Base-by-base conservation (phyloP, 2,329 filamentous ascomycete species). In the Penicillium freii region DNA sequence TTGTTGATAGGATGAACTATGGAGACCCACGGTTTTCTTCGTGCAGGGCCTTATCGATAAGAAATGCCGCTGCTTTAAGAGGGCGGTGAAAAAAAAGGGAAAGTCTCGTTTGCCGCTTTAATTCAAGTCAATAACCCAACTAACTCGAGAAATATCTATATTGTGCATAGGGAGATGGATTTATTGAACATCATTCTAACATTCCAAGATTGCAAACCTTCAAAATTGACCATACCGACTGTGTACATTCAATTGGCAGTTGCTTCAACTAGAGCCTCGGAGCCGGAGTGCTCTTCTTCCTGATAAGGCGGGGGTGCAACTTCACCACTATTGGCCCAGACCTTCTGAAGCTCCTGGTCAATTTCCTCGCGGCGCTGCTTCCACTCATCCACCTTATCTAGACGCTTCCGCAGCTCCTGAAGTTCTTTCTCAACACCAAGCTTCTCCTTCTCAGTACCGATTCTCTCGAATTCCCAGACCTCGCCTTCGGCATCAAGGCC, bases 401-500 rank as follows among this genome's bases (percentile, higher is more conserved):
- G 78, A 25, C 89, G 83, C 72, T 93, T 91, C 31, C 88, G 85
- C 43, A 99, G 81, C 64, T 97, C 91, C 49, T 89, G 84, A 17
- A 97, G 80, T 74, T 99, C 94, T 72, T 90, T 91, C 77, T 97
- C 92, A 8, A 97, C 92, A 23, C 90, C 89, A 73, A 92, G 87
- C 78, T 97, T 96, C 79, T 99, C 94, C 58, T 89, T 85, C 70
- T 92, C 91, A 0, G 92, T 97, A 57, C 94, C 94, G 65, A 99
- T 97, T 56, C 91, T 86, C 73, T 97, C 90, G 73, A 96, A 90
- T 64, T 93, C 88, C 91, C 94, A 97, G 68, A 89, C 89, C 54
- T 90, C 88, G n/a, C 89, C 91, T 50, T 86, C 83, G 17, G 90
- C 86, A 51, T 92, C 93, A 58, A 89, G 78, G 29, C 92, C 92